phyloP scores from a whole-genome alignment of 2,329 filamentous ascomycete genomes.

The Colletotrichum karsti region DNA sequence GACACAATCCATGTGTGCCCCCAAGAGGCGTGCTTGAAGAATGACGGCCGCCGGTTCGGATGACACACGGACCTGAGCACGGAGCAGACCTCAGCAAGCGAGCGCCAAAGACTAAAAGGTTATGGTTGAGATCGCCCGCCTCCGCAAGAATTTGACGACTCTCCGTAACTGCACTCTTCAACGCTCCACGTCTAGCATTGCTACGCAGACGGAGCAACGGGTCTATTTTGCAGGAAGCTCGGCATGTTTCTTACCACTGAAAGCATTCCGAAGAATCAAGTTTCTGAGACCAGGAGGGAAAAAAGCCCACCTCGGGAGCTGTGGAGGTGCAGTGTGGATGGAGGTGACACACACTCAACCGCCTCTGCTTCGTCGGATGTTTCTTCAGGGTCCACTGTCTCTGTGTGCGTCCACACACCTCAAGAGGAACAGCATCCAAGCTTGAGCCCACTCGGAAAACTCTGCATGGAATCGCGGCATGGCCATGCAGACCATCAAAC shows the following conservation, averaged over 20 bases:
- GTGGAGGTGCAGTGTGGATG: constrained; percentile 11
- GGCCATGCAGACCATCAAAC: constrained; percentile 17
- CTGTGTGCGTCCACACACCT: constrained; percentile 15
- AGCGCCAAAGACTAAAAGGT: background rate
- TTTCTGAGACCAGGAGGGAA: background rate
- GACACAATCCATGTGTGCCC: constrained; percentile 11
- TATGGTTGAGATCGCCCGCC: background rate
- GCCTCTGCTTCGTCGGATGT: constrained; percentile 16
- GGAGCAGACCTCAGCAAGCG: constrained; percentile 1
- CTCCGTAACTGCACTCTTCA: background rate
- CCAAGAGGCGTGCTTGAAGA: constrained; percentile 22
- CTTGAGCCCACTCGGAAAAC: constrained; percentile 29
- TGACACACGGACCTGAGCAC: constrained; percentile 15
- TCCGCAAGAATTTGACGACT: background rate
- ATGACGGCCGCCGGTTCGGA: constrained; percentile 21
- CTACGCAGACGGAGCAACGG: background rate
- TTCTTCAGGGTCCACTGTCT: constrained; percentile 25
- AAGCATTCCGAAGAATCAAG: constrained; percentile 9
- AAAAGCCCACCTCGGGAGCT: background rate
- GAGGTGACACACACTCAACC: constrained; percentile 22
- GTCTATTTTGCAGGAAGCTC: background rate
- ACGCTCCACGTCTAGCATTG: background rate
- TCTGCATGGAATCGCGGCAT: constrained; percentile 28
- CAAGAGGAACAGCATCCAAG: constrained; percentile 2
- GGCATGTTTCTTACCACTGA: background rate